Evolutionary conservation across 805 yeast genomes (phyloP).

Genomic region (Wickerhamiella kurtzmanii): DNA sequence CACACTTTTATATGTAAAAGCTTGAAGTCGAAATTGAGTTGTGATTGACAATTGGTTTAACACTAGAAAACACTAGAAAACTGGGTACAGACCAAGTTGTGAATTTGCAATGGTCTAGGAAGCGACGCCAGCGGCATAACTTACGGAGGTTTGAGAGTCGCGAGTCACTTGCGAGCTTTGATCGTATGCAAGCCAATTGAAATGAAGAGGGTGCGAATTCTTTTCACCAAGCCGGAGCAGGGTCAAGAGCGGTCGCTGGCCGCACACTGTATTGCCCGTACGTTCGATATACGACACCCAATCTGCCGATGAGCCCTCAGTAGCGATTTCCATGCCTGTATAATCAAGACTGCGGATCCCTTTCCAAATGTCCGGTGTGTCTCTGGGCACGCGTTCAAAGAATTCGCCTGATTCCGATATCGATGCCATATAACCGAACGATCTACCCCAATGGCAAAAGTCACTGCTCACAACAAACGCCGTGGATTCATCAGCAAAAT

Average conservation of each 20-base stretch:
- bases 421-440: slow-evolving; percentile 43
- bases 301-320: slow-evolving; percentile 38
- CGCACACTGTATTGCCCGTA: slow-evolving; percentile 89
- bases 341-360: slow-evolving; percentile 66
- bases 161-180: slow-evolving; percentile 50
- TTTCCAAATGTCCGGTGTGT: slow-evolving; percentile 39
- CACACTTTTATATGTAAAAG: too few relatives aligned
- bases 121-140: slow-evolving; percentile 74
- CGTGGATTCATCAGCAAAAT: slow-evolving; percentile 38
- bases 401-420: slow-evolving; percentile 10
- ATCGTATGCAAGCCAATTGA: slow-evolving; percentile 66
- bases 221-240: slow-evolving; percentile 42
- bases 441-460: slow-evolving; percentile 86
- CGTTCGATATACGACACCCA: slow-evolving; percentile 56
- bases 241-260: slow-evolving; percentile 67
- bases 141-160: slow-evolving; percentile 63
- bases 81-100: too few relatives aligned
- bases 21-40: too few relatives aligned
- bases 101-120: background rate
- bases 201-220: slow-evolving; percentile 23
- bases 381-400: slow-evolving; percentile 4
- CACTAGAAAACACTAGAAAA: background rate
- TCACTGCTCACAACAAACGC: slow-evolving; percentile 78
- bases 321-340: slow-evolving; percentile 50
- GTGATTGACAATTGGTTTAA: background rate